phyloP scores from a whole-genome alignment of 2,329 filamentous ascomycete species.

The Beauveria rudraprayagi region DNA sequence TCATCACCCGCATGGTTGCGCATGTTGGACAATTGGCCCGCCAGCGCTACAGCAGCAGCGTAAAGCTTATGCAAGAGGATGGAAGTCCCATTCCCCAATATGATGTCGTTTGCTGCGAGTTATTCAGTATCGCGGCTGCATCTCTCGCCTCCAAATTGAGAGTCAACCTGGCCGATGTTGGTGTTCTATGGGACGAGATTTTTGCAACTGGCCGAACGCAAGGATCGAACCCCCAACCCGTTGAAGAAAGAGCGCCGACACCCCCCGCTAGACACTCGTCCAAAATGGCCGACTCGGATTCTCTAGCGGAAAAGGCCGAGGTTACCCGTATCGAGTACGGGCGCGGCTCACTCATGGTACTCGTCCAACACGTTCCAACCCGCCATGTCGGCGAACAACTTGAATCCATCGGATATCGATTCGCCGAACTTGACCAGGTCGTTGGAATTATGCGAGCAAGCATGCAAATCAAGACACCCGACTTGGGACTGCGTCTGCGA shows the following conservation, averaged over 20 bases:
- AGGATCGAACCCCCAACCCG: background rate
- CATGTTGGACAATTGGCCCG: conserved; percentile 52
- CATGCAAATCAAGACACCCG: conserved; percentile 62
- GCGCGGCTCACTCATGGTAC: conserved; percentile 72
- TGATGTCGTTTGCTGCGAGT: conserved; percentile 68
- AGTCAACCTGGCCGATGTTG: conserved; percentile 53
- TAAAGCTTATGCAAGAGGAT: conserved; percentile 44
- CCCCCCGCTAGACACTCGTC: background rate
- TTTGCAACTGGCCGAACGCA: conserved; percentile 49
- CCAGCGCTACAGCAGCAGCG: conserved; percentile 26
- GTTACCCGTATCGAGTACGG: conserved; percentile 38
- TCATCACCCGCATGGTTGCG: conserved; percentile 63
- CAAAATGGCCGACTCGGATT: conserved; percentile 17
- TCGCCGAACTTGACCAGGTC: conserved; percentile 62
- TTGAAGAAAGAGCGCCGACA: conserved; percentile 7
- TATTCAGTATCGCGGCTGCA: conserved; percentile 73
- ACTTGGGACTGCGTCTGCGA: conserved; percentile 53
- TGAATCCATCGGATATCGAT: conserved; percentile 67
- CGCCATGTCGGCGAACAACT: conserved; percentile 55
- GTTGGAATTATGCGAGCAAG: conserved; percentile 58
- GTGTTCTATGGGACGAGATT: conserved; percentile 69
- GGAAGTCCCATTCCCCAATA: conserved; percentile 59
- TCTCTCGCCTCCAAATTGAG: conserved; percentile 63
- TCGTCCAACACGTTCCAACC: conserved; percentile 56
- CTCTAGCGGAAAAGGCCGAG: conserved; percentile 34